These are phyloP conservation scores for Fusarium sarcochroum DNA, from an alignment of 2,329 filamentous ascomycete species.

Conservation along the genomic window DNA sequence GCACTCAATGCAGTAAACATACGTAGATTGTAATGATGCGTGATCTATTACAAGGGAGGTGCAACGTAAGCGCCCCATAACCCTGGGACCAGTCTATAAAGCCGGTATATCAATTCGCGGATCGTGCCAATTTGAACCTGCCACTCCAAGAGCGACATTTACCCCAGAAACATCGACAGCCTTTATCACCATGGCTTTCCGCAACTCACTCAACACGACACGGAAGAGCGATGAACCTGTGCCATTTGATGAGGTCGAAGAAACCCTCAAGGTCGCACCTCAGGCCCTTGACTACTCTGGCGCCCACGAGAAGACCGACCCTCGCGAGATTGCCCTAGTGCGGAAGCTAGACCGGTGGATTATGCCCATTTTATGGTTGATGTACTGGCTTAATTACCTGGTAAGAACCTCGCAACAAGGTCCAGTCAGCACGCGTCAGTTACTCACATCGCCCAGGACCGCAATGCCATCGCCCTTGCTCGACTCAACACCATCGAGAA, in stretches of 20 bases:
- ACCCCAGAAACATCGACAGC: too few species aligned
- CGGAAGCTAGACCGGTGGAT: conserved; percentile 31
- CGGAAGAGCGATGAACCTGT: background rate
- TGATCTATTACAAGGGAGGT: too few species aligned
- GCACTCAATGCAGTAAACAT: too few species aligned
- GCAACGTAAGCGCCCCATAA: too few species aligned
- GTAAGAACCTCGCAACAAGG: background rate
- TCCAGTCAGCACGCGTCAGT: fast-evolving
- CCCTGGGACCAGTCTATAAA: too few species aligned
- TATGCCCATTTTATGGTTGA: conserved; percentile 51
- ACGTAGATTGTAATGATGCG: too few species aligned
- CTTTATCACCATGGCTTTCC: background rate
- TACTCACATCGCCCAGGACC: conserved; percentile 47
- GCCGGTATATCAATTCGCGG: too few species aligned
- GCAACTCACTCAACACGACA: background rate
- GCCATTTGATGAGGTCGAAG: conserved; percentile 19
- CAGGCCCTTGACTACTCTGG: conserved; percentile 34
- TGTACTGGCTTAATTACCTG: conserved; percentile 60
- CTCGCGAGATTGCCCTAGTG: conserved; percentile 31
- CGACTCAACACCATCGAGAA: conserved; percentile 50
- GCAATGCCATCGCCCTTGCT: conserved; percentile 63
- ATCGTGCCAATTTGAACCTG: background rate
- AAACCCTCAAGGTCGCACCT: conserved; percentile 16
- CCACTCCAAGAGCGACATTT: background rate
- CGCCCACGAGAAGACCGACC: conserved; percentile 27